Conservation (phyloP, 73 alveolate genomes). For the Tetrahymena borealis region DNA sequence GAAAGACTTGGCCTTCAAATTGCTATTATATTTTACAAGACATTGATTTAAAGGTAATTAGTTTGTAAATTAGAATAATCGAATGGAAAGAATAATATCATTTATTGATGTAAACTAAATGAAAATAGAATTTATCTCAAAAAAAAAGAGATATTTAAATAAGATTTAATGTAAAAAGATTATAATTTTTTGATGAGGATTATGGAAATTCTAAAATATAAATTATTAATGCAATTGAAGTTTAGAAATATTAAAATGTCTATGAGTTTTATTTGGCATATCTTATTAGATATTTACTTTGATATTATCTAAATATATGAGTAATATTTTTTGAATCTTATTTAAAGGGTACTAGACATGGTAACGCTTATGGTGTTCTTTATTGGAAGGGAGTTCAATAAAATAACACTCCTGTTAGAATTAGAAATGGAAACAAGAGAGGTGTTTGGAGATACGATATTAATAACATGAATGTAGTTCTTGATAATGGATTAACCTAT, state of each 20-base stretch:
- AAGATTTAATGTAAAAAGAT: neutral
- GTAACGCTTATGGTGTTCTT: conserved; percentile 23
- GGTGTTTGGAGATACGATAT: conserved; percentile 43
- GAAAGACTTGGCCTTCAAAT: conserved; percentile 43
- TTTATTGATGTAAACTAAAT: too few relatives aligned
- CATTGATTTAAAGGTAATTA: conserved; percentile 15
- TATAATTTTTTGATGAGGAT: neutral
- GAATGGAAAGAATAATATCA: too few relatives aligned
- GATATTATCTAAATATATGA: too few relatives aligned
- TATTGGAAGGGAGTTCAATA: conserved; percentile 25
- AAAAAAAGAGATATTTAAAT: neutral
- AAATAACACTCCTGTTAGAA: conserved; percentile 28
- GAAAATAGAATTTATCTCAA: neutral
- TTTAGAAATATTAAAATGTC: neutral
- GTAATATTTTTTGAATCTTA: neutral
- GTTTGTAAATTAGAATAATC: neutral
- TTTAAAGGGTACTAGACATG: conserved; percentile 31
- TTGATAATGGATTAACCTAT: conserved; percentile 30
- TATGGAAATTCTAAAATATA: too few relatives aligned
- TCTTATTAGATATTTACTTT: too few relatives aligned
- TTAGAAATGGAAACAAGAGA: conserved; percentile 43
- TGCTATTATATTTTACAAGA: conserved; percentile 17
- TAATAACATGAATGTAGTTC: conserved; percentile 3
- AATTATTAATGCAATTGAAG: neutral
- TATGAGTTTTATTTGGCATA: too few relatives aligned